phyloP scores from a whole-genome alignment of 371 early-diverging fungal species.

The Mucor velutinosus region DNA sequence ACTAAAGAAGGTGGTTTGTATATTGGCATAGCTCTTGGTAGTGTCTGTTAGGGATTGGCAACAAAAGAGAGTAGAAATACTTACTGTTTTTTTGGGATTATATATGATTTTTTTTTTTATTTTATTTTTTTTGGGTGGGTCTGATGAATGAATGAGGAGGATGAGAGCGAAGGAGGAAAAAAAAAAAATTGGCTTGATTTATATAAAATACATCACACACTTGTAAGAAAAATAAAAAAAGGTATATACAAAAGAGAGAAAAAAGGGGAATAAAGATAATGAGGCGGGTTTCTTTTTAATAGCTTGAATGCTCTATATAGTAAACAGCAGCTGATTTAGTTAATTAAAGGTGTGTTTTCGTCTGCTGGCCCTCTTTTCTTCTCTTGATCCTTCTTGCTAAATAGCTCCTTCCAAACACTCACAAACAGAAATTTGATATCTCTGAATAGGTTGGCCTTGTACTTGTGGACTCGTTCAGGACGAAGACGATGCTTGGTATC shows the following conservation, averaged over 20 bases:
- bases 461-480: conserved; percentile 51
- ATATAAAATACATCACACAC: conserved; percentile 1
- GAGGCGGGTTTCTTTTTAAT: background rate
- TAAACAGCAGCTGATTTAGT: background rate
- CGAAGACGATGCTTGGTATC: conserved; percentile 60
- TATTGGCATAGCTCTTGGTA: conserved; percentile 4
- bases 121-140: background rate
- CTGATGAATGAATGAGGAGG: conserved; percentile 2
- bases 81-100: background rate
- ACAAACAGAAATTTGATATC: conserved; percentile 20
- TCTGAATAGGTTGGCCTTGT: conserved; percentile 23
- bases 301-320: background rate
- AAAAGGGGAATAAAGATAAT: background rate
- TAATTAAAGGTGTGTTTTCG: conserved; percentile 9
- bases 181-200: background rate
- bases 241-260: background rate
- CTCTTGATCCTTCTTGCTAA: background rate
- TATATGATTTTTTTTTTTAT: background rate
- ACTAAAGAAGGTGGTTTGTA: conserved; percentile 14
- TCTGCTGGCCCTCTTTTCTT: background rate
- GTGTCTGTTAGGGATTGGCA: background rate
- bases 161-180: background rate
- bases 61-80: background rate
- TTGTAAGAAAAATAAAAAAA: background rate
- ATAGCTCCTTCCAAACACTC: conserved; percentile 6